Evolutionary conservation across 192 early-diverging fungal species (phyloP).

Genomic region (Coemansia sp.): DNA sequence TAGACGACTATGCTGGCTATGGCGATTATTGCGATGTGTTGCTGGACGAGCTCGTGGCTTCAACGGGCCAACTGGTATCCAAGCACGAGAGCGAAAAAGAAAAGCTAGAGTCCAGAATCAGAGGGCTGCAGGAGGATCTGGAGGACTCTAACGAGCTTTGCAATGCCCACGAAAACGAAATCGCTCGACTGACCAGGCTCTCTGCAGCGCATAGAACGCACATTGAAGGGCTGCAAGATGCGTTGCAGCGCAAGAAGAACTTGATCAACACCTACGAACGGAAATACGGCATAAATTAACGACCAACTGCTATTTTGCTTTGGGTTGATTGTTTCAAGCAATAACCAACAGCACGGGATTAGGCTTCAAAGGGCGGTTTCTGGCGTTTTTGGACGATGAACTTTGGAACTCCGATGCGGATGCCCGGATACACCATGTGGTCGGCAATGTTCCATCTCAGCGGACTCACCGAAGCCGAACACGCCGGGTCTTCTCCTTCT

Average conservation of each 20-base stretch:
- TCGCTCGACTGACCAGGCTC: constrained; percentile 7
- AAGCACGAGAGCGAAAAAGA: background rate
- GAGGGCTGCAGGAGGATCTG: background rate
- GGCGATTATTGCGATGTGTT: background rate
- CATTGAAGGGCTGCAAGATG: constrained; percentile 12
- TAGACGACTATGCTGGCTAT: background rate
- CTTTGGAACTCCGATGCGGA: constrained; percentile 11
- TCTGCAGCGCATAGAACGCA: constrained; percentile 16
- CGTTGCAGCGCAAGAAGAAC: constrained; percentile 10
- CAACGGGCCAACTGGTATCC: background rate
- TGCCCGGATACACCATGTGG: constrained; percentile 44
- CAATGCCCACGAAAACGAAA: background rate
- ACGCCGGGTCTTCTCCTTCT: constrained; percentile 4
- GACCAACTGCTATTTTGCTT: background rate
- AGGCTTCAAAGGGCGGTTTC: too few species aligned
- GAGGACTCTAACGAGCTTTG: background rate
- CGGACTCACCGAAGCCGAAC: constrained; percentile 17
- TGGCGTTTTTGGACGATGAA: background rate
- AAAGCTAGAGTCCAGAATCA: background rate
- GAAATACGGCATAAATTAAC: background rate
- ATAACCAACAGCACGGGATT: too few species aligned
- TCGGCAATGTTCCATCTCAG: constrained; percentile 31
- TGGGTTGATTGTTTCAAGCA: too few species aligned
- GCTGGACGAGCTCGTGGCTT: background rate
- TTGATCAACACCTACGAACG: background rate